phyloP scores from a whole-genome alignment of 345 rosid species.

The Murraya paniculata region DNA sequence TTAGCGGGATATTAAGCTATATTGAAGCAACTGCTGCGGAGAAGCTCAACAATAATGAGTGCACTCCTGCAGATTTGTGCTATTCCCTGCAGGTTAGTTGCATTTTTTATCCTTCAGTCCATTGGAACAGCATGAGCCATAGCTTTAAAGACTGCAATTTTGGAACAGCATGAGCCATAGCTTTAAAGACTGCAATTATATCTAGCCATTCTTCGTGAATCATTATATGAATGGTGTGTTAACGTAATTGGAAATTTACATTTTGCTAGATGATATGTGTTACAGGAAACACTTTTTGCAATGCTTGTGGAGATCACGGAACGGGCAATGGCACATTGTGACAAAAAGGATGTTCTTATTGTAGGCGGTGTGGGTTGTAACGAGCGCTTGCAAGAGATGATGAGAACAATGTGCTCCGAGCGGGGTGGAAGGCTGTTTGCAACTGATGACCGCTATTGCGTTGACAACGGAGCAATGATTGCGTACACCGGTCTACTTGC shows the following conservation, averaged over 20 bases:
- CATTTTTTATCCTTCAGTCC: not conserved
- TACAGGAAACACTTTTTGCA: constrained; percentile 81
- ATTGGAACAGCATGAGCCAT: not conserved
- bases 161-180: not conserved
- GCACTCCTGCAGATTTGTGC: constrained; percentile 93
- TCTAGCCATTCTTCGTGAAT: not conserved
- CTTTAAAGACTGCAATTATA: not conserved
- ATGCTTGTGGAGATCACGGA: constrained; percentile 98
- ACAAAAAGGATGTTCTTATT: constrained; percentile 82
- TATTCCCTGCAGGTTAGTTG: constrained; percentile 81
- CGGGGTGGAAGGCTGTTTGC: constrained; percentile 83
- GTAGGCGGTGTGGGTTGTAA: constrained; percentile 98
- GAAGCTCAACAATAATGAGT: constrained; percentile 76
- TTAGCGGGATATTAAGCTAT: constrained; percentile 90
- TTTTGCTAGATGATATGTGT: not conserved
- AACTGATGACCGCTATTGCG: constrained; percentile 85
- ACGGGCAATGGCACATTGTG: constrained; percentile 97
- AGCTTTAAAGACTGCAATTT: not conserved
- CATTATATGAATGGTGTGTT: not conserved
- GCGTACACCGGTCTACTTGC: constrained; percentile 93
- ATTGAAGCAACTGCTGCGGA: constrained; percentile 82
- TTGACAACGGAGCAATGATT: constrained; percentile 98
- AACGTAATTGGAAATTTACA: not conserved
- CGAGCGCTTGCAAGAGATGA: constrained; percentile 92
- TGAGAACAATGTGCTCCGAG: constrained; percentile 91